Base-by-base conservation (phyloP, 2,329 filamentous ascomycete species). In the Cucurbitaria berberidis region DNA sequence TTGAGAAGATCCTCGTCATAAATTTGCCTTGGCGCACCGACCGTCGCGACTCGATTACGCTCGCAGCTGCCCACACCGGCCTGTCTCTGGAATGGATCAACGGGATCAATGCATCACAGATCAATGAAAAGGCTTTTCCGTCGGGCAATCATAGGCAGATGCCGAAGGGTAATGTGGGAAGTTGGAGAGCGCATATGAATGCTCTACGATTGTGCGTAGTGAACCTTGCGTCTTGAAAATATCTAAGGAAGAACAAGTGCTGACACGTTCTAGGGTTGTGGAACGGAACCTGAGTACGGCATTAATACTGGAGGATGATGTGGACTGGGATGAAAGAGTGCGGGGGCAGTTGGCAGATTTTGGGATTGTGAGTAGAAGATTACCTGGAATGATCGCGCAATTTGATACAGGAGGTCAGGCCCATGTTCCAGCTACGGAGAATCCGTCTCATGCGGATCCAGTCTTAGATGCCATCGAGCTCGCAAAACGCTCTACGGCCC, bases 1-100 rank as follows among this genome's bases (percentile, higher is more conserved):
- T 85, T 56, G 72, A 81, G 29, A 76, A 81, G 46, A 80, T 85
- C 15, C 77, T 84, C 55, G 80, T 82, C 21, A 76, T 85, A 40
- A 82, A 80, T 41, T 74, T 84, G 5, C 79, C 81, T 0, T 74
- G 75, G 18, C 72, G 82, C 3, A 80, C 76, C 19, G 83, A 85
- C 57, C 77, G 81, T 9, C 76, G 80, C 38, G 81, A 85, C 69
- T 74, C 78, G 2, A 77, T 84, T 62, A 71, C 75, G 1, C 69
- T 83, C 6, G 78, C 79, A 1, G 80, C 80, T 1, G 75, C 77
- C 1, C 72, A 81, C 6, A 81, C 74, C 22, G 74, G 75, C 11
- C 62, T 84, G 7, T 62, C 74, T 0, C 62, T 84, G 22, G 76
- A 77, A 1, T 84, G 78, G 64, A 63, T 82, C 1, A 75, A 81